phyloP scores from a whole-genome alignment of 306 rosid species.

The Potentilla sterilis region DNA sequence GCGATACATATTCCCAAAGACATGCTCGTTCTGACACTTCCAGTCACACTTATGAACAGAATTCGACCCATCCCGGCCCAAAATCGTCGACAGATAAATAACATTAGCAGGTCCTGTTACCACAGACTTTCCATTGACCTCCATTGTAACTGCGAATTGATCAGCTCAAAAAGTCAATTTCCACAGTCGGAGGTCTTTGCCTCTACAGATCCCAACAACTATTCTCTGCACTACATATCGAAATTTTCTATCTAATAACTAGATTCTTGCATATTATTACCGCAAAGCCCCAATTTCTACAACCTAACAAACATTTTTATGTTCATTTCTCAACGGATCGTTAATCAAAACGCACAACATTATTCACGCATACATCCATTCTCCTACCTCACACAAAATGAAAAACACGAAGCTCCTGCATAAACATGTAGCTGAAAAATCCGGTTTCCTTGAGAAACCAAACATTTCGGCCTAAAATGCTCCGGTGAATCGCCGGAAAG shows the following conservation, averaged over 20 bases:
- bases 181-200: slow-evolving; percentile 35
- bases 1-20: slow-evolving; percentile 89
- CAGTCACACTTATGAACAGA: slow-evolving; percentile 89
- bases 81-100: slow-evolving; percentile 83
- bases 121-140: slow-evolving; percentile 71
- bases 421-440: neutral
- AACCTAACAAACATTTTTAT: neutral
- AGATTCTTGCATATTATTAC: neutral
- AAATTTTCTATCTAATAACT: neutral
- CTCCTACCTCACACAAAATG: neutral
- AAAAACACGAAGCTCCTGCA: neutral
- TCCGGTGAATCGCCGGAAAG: neutral
- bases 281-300: slow-evolving; percentile 1
- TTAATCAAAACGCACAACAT: neutral
- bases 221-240: slow-evolving; percentile 2
- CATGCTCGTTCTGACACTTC: slow-evolving; percentile 91
- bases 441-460: neutral
- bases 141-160: slow-evolving; percentile 59
- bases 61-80: slow-evolving; percentile 66
- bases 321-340: neutral
- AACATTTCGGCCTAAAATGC: neutral
- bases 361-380: neutral
- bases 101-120: slow-evolving; percentile 78
- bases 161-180: slow-evolving; percentile 46
- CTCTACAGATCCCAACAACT: slow-evolving; percentile 57